Conservation (phyloP, 371 early-diverging fungal genomes). For the Rhizomucor miehei region DNA sequence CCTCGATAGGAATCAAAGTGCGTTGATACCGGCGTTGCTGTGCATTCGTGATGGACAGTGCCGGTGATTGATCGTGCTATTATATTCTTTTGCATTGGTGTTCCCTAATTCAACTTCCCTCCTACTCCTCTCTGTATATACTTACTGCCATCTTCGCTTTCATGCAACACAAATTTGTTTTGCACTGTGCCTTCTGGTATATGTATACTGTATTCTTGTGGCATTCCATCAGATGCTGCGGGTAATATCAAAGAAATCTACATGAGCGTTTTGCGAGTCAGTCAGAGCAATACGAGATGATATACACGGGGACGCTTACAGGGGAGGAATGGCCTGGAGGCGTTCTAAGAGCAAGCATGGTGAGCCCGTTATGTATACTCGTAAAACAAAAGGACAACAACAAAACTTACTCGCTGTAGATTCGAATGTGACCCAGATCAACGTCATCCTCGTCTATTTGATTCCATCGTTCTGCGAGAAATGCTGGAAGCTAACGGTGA, state of each 20-base stretch:
- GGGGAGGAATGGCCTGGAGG: constrained; percentile 31
- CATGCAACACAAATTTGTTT: constrained; percentile 79
- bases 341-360: constrained; percentile 25
- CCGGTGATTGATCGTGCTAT: constrained; percentile 47
- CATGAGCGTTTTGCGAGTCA: too few relatives aligned
- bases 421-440: constrained; percentile 78
- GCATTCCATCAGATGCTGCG: constrained; percentile 52
- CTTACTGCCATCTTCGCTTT: constrained; percentile 47
- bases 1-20: constrained; percentile 55
- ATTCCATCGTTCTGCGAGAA: constrained; percentile 83
- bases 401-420: constrained; percentile 58
- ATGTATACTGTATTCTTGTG: constrained; percentile 75
- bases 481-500: constrained; percentile 63
- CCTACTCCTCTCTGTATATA: neutral
- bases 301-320: constrained; percentile 18
- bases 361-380: neutral
- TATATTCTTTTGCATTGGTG: neutral
- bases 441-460: constrained; percentile 61
- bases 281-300: neutral
- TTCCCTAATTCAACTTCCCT: neutral
- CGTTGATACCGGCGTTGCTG: constrained; percentile 61
- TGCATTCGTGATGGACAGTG: constrained; percentile 81
- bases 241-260: constrained; percentile 64
- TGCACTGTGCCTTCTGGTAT: constrained; percentile 64
- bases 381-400: neutral